Conservation (phyloP, 768 basidiomycete species). For the Coprinopsis sp. region DNA sequence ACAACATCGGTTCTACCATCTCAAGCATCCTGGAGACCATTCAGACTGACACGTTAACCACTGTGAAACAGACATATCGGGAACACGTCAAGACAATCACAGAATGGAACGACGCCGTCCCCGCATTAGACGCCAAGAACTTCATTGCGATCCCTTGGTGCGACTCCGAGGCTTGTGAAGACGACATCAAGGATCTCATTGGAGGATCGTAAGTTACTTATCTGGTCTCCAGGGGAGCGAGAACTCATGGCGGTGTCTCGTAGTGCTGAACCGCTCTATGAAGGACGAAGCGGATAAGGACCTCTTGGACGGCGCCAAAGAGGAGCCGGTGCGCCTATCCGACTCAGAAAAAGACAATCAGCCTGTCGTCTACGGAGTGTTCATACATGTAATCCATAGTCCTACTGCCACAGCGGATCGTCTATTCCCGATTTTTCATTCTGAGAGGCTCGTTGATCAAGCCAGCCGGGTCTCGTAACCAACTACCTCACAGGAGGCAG, state of each 20-base stretch:
- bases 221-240: too few relatives aligned
- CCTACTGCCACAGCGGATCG: too few relatives aligned
- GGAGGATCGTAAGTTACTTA: conserved; percentile 62
- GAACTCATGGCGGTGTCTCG: conserved; percentile 15
- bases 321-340: too few relatives aligned
- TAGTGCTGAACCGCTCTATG: conserved; percentile 85
- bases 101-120: conserved; percentile 91
- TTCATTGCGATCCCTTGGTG: conserved; percentile 95
- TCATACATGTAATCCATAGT: too few relatives aligned
- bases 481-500: too few relatives aligned
- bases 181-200: conserved; percentile 95
- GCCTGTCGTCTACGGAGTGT: too few relatives aligned
- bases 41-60: conserved; percentile 82
- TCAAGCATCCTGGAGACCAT: conserved; percentile 74
- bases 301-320: too few relatives aligned
- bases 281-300: too few relatives aligned
- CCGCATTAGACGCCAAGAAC: conserved; percentile 83
- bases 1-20: conserved; percentile 42
- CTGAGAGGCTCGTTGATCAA: too few relatives aligned
- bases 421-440: too few relatives aligned
- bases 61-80: conserved; percentile 72
- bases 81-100: conserved; percentile 67
- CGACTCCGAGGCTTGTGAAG: conserved; percentile 88
- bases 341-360: too few relatives aligned
- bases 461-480: too few relatives aligned